Conservation (phyloP, 2,329 filamentous ascomycete genomes). For the Trichoderma koningii region DNA sequence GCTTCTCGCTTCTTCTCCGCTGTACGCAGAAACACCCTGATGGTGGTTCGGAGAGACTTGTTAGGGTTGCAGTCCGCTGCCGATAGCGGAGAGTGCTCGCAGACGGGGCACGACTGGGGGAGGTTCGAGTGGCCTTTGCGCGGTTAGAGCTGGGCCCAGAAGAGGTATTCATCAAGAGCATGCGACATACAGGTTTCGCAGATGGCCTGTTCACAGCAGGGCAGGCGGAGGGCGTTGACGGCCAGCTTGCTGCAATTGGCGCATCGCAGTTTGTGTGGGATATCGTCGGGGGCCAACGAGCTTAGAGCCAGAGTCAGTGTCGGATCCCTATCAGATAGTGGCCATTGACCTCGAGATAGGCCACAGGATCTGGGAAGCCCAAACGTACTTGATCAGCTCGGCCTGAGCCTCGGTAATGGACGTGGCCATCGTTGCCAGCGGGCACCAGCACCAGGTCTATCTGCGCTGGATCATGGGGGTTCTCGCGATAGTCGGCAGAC, state of each 20-base stretch:
- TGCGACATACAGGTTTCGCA: constrained; percentile 75
- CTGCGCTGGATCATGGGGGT: constrained; percentile 24
- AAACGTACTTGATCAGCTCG: constrained; percentile 58
- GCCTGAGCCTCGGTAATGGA: constrained; percentile 54
- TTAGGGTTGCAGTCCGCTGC: constrained; percentile 84
- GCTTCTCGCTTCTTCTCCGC: constrained; percentile 86
- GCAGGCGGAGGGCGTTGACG: constrained; percentile 84
- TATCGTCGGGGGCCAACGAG: constrained; percentile 76
- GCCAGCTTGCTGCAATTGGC: constrained; percentile 90
- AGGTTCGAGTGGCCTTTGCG: constrained; percentile 71
- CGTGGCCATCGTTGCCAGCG: constrained; percentile 37
- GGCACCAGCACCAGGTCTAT: constrained; percentile 32
- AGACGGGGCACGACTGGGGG: constrained; percentile 82
- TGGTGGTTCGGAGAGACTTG: constrained; percentile 87
- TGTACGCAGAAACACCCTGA: constrained; percentile 86
- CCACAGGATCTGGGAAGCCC: neutral
- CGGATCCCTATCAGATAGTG: too few relatives aligned
- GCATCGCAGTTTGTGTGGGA: constrained; percentile 95
- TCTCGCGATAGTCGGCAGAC: neutral
- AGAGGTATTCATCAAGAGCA: constrained; percentile 9
- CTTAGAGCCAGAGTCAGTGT: constrained; percentile 48
- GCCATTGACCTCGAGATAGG: too few relatives aligned
- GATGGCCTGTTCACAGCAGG: constrained; percentile 94
- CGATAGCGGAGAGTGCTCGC: constrained; percentile 86
- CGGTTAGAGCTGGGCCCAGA: constrained; percentile 8